phyloP scores from a whole-genome alignment of 1,139 yeast species.

The Protomyces macrosporus region DNA sequence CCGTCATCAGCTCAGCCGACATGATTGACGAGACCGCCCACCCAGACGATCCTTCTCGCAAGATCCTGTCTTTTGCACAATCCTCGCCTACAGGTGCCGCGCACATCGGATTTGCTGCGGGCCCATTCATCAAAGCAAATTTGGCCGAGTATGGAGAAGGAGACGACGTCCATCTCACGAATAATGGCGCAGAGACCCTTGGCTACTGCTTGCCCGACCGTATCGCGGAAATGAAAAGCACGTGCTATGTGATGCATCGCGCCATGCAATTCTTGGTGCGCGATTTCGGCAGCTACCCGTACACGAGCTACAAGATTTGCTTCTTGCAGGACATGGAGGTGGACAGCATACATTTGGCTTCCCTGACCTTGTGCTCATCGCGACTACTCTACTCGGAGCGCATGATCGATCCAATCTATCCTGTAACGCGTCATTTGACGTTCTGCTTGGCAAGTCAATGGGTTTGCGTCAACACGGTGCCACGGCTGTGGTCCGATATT shows the following conservation, averaged over 20 bases:
- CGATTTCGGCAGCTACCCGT: slow-evolving; percentile 92
- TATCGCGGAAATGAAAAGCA: slow-evolving; percentile 57
- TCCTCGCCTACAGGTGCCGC: slow-evolving; percentile 88
- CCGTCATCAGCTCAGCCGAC: slow-evolving; percentile 72
- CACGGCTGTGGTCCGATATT: slow-evolving; percentile 70
- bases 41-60: slow-evolving; percentile 62
- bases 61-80: slow-evolving; percentile 70
- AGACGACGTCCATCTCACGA: slow-evolving; percentile 42
- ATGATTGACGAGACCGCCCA: slow-evolving; percentile 43
- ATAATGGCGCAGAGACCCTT: slow-evolving; percentile 45
- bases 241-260: slow-evolving; percentile 67
- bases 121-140: slow-evolving; percentile 66
- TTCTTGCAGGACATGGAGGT: slow-evolving; percentile 60
- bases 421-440: slow-evolving; percentile 62
- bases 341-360: slow-evolving; percentile 59
- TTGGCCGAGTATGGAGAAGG: slow-evolving; percentile 44
- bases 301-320: slow-evolving; percentile 69
- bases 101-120: slow-evolving; percentile 94
- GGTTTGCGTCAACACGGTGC: slow-evolving; percentile 89
- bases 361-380: slow-evolving; percentile 63
- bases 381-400: slow-evolving; percentile 68
- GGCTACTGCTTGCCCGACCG: slow-evolving; percentile 57
- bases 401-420: slow-evolving; percentile 71
- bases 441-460: slow-evolving; percentile 80
- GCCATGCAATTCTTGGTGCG: slow-evolving; percentile 79